phyloP scores from a whole-genome alignment of 2,329 filamentous ascomycete species.

The Fusarium vanettenii region DNA sequence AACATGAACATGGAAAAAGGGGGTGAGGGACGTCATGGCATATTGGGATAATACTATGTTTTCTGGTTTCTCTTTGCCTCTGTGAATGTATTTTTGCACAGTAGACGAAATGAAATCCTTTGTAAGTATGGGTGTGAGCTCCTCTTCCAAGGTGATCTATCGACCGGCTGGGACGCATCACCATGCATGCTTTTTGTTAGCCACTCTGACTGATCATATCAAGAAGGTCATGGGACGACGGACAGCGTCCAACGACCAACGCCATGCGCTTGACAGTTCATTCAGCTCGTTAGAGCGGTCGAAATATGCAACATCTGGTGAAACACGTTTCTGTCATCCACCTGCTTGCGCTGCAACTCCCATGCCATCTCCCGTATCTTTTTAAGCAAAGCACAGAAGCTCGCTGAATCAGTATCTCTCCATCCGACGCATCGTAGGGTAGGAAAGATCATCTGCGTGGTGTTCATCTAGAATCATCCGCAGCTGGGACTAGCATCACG shows the following conservation, averaged over 20 bases:
- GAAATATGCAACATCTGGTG: neutral
- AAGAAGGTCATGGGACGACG: neutral
- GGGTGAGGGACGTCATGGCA: neutral
- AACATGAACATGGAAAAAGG: neutral
- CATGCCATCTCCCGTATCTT: neutral
- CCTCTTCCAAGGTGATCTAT: neutral
- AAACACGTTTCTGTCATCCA: neutral
- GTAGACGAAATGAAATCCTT: neutral
- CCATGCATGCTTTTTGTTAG: neutral
- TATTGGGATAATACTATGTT: neutral
- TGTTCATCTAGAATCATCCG: neutral
- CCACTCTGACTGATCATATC: neutral
- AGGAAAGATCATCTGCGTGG: neutral
- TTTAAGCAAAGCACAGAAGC: neutral
- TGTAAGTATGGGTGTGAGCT: neutral
- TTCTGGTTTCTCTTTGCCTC: neutral
- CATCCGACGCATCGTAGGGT: neutral
- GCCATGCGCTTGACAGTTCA: neutral
- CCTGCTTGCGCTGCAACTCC: neutral
- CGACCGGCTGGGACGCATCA: neutral
- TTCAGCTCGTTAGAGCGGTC: neutral
- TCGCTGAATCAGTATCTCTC: neutral
- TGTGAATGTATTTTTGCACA: neutral
- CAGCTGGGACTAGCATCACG: neutral
- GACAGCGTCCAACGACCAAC: too few species aligned